phyloP scores from a whole-genome alignment of 345 rosid genomes.

The Populus nigra region DNA sequence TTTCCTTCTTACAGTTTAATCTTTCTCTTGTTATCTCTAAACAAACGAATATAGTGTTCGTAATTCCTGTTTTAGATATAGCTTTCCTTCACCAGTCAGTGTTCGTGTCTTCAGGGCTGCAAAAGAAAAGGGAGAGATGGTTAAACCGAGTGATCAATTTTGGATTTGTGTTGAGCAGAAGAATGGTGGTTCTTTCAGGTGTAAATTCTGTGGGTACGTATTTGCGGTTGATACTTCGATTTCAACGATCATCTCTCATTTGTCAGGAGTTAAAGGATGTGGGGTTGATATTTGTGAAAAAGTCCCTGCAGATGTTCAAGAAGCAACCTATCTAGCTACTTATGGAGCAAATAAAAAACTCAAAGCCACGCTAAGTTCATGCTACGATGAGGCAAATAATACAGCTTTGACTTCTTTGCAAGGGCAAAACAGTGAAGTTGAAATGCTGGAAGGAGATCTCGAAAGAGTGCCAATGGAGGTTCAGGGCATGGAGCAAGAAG shows the following conservation, averaged over 20 bases:
- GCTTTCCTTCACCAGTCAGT: too few relatives aligned
- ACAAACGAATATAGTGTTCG: too few relatives aligned
- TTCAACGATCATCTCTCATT: conserved; percentile 12
- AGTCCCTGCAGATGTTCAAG: conserved; percentile 7
- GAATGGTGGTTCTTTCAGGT: background rate
- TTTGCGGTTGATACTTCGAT: conserved; percentile 7
- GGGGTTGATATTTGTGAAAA: conserved; percentile 4
- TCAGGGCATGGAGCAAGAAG: too few relatives aligned
- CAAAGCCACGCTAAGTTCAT: background rate
- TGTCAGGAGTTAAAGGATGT: conserved; percentile 10
- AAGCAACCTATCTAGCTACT: conserved; percentile 6
- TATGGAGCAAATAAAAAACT: background rate
- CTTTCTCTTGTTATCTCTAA: too few relatives aligned
- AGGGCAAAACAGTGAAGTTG: background rate
- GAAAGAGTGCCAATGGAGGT: too few relatives aligned
- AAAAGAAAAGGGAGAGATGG: too few relatives aligned
- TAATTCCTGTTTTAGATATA: too few relatives aligned
- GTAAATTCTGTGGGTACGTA: background rate
- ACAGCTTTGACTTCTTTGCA: background rate
- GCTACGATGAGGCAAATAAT: background rate
- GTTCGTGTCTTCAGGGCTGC: too few relatives aligned
- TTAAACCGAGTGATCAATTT: background rate
- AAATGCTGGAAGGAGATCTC: too few relatives aligned
- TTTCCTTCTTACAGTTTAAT: too few relatives aligned
- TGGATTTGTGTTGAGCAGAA: background rate